Conservation (phyloP, 2,329 filamentous ascomycete species). For the Nannizziopsis barbatae region DNA sequence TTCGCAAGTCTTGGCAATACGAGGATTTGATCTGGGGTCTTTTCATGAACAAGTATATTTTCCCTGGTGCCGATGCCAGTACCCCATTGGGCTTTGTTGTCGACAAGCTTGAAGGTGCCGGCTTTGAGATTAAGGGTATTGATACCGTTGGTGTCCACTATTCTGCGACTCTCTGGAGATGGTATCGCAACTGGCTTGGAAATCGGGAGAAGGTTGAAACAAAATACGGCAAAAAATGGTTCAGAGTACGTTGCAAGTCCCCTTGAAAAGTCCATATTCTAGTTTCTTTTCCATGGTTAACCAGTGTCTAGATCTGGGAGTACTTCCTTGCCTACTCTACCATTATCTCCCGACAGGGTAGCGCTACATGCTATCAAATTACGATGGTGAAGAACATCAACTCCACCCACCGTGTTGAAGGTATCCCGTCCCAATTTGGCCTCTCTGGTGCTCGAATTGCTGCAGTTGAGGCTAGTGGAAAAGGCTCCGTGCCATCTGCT, state of each 20-base stretch:
- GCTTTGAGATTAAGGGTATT: constrained; percentile 80
- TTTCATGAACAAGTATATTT: constrained; percentile 99
- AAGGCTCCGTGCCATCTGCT: constrained; percentile 20
- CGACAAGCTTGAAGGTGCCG: constrained; percentile 70
- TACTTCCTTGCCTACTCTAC: constrained; percentile 79
- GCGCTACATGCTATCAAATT: constrained; percentile 79
- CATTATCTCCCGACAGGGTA: constrained; percentile 73
- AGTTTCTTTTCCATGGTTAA: constrained; percentile 6
- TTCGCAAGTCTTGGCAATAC: constrained; percentile 93
- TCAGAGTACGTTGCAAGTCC: constrained; percentile 57
- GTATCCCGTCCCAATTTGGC: constrained; percentile 56
- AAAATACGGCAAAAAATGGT: constrained; percentile 95
- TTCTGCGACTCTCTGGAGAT: constrained; percentile 90
- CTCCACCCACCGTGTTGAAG: constrained; percentile 69
- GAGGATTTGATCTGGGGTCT: constrained; percentile 96
- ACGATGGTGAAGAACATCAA: constrained; percentile 84
- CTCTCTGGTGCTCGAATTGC: constrained; percentile 54
- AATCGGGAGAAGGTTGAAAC: constrained; percentile 86
- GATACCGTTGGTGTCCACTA: constrained; percentile 97
- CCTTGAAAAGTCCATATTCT: background rate
- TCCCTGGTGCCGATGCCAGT: constrained; percentile 91
- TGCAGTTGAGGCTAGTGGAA: constrained; percentile 27
- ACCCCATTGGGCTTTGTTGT: constrained; percentile 84
- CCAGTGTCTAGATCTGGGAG: constrained; percentile 61
- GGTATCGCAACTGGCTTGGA: constrained; percentile 97